Percentiles rank a stretch among this genome's conserved stretches.
These are phyloP conservation scores for Leishmania guyanensis DNA, from an alignment of 208 protist genomes.

Conservation along the genomic window DNA sequence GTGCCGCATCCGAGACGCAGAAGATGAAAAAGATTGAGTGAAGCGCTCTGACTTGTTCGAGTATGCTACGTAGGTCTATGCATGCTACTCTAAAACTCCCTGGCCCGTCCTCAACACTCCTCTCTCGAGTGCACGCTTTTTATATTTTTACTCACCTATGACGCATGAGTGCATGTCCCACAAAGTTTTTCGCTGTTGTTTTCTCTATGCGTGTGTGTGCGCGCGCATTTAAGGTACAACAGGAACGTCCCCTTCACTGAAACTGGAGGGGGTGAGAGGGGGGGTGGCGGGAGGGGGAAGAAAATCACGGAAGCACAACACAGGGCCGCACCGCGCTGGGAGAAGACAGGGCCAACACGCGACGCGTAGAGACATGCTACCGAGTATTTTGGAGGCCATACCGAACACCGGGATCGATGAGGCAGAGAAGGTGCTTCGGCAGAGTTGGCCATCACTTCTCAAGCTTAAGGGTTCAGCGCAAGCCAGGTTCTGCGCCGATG, in stretches of 20 bases:
- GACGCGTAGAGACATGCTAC: not conserved
- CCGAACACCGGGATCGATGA: not conserved
- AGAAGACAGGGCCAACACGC: not conserved
- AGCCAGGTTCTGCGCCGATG: not conserved
- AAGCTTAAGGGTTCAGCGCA: not conserved
- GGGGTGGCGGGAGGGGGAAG: not conserved
- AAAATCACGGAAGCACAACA: not conserved
- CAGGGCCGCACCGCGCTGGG: not conserved
- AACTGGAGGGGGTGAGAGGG: not conserved
- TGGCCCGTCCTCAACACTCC: not conserved
- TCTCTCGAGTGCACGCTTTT: not conserved
- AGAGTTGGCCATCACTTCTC: constrained; percentile 2
- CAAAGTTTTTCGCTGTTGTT: not conserved
- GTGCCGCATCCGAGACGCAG: not conserved
- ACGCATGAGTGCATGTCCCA: not conserved
- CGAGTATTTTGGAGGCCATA: not conserved
- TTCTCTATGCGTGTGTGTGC: not conserved
- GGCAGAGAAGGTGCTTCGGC: not conserved
- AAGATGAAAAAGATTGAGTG: not conserved
- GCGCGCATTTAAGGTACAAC: not conserved
- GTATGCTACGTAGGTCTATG: not conserved
- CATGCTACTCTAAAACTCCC: not conserved
- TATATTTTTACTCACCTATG: not conserved
- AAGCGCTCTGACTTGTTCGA: not conserved
- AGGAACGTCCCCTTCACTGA: not conserved